Base-by-base conservation (phyloP, 2,329 filamentous ascomycete genomes). In the Trichoderma atrobrunneum region DNA sequence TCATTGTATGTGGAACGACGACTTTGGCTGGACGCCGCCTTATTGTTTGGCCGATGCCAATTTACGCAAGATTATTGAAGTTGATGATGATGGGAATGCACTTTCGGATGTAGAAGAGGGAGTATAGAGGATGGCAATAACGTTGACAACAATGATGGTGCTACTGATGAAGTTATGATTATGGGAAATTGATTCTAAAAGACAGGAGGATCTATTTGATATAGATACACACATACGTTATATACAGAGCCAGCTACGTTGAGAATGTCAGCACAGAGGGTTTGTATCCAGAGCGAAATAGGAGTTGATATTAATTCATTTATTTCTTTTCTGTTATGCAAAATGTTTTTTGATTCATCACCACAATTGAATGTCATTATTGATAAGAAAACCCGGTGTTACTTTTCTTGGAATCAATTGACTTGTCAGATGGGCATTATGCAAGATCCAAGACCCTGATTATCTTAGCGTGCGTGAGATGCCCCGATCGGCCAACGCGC, bases 401-500 rank as follows among this genome's bases (percentile, higher is more conserved):
- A 10, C 10, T 14, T 39, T 57, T n/a, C 11, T 26, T n/a, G 11
- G 3, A 30, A 21, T 21, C 18, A 39, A 26, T 18, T 56, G 51
- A 39, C 51, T 28, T 28, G 64, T 54, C 64, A 57, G 48, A 56
- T 66, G 24, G 43, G n/a, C 26, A 14, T 11, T 32, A 68, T 68
- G 65, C 65, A 68, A 68, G 65, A 48, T 68, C 65, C 26, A 32
- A 18, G 54, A 39, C 65, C 54, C 65, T 68, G 65, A 48, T 54
- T 65, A 39, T 7, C 26, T 43, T 68, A 48, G 65, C 63, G 63
- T 32, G 61, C 18, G 10, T 28, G 36, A 65, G 48, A 34, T 54
- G n/a, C n/a, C 18, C 64, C 64, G 64, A 67, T 57, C 64, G 32
- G 64, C 64, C 64, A 57, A 57, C 28, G 48, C n/a, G 48, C 43